Base-by-base conservation (phyloP, 352 stramenopile species). In the Peronospora belbahrii region DNA sequence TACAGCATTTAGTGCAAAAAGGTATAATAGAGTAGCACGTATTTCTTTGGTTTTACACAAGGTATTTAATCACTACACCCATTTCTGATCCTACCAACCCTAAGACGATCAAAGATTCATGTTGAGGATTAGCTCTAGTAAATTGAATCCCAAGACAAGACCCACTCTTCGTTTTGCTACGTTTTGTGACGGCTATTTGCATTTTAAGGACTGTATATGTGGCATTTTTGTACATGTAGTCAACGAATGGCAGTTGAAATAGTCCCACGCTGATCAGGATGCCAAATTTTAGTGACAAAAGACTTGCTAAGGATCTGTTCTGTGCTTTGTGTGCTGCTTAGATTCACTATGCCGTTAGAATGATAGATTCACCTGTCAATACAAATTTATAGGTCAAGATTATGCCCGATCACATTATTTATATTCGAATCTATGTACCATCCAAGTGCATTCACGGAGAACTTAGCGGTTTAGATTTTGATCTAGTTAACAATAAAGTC, bases 341-440 rank as follows among this genome's bases (percentile, higher is more conserved):
- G 49, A 59, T 59, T 64, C 49, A 25, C 37, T 17, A 37, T 56
- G 7, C n/a, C 46, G 38, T 46, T 40, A 39, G 37, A 59, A 46
- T 14, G 25, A 7, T 38, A 51, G 47, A 57, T 59, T n/a, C 10
- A 31, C 1, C 11, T n/a, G 8, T 64, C 49, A 14, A 64, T 56
- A 59, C 49, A 48, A 50, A 30, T 17, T 11, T 52, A 10, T 57
- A 57, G 44, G 20, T 44, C 35, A 22, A 11, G 14, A 33, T 44
- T 43, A 47, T 49, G 48, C 31, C 30, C 13, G 28, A 14, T 4
- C 40, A 30, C 15, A 9, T 17, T 9, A 19, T 18, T 27, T 17
- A 57, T 30, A 9, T 48, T 25, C 42, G 54, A 62, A 62, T 62
- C 54, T 62, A 19, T 48, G 11, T 48, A n/a, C n/a, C n/a, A n/a